Conservation (phyloP, 2,329 filamentous ascomycete species). For the Metarhizium album region DNA sequence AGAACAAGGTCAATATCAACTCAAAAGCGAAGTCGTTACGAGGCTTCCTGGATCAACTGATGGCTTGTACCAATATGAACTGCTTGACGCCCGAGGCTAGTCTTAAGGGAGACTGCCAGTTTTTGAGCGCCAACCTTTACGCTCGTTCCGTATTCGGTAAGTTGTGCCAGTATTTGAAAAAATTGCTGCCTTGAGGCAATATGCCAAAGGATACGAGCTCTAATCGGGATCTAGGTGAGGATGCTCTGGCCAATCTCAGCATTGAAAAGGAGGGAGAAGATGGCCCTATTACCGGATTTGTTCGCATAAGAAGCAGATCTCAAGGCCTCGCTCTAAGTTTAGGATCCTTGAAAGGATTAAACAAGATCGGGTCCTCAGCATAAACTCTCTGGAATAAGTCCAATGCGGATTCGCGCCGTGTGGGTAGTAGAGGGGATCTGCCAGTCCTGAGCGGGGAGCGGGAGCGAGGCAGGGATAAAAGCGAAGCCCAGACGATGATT, state of each 20-base stretch:
- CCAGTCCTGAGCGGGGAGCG: neutral
- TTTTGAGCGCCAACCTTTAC: conserved; percentile 93
- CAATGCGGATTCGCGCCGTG: too few relatives aligned
- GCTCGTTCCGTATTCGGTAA: conserved; percentile 95
- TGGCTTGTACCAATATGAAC: conserved; percentile 98
- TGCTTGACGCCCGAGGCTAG: conserved; percentile 94
- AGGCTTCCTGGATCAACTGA: conserved; percentile 86
- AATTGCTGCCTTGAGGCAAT: neutral
- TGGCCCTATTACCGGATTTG: conserved; percentile 91
- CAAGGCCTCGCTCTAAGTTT: conserved; percentile 91
- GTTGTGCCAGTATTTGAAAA: conserved; percentile 25
- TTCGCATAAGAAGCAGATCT: conserved; percentile 92
- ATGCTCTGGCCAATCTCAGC: conserved; percentile 91
- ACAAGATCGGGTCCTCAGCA: conserved; percentile 52
- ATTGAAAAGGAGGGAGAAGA: conserved; percentile 97
- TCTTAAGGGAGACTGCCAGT: conserved; percentile 94
- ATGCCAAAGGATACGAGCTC: neutral
- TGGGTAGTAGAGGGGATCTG: neutral
- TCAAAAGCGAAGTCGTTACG: conserved; percentile 87
- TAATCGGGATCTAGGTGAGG: conserved; percentile 62
- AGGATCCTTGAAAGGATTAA: conserved; percentile 87
- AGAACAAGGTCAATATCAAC: conserved; percentile 99
- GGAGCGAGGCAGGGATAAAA: neutral
- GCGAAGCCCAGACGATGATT: neutral
- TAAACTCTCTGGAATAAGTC: conserved; percentile 7